These are phyloP conservation scores for Typha latifolia DNA, from an alignment of 176 grass and related monocot genomes.

Conservation along the genomic window DNA sequence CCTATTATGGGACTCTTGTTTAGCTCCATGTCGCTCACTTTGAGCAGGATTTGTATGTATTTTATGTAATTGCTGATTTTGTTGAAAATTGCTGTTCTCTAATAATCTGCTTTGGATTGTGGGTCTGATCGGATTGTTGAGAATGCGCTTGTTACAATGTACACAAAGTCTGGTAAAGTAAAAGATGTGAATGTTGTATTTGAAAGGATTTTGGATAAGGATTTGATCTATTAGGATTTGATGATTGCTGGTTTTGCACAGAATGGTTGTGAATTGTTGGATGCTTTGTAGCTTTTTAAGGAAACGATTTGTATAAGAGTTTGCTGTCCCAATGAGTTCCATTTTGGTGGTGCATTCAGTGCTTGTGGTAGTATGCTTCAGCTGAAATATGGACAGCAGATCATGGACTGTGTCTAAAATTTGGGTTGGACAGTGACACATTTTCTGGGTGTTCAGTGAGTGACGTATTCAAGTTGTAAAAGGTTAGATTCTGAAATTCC, in stretches of 20 bases:
- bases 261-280: slow-evolving; percentile 7
- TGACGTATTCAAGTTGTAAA: slow-evolving; percentile 23
- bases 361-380: slow-evolving; percentile 5
- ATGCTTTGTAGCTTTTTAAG: slow-evolving; percentile 12
- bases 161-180: slow-evolving; percentile 10
- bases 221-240: slow-evolving; percentile 18
- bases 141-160: slow-evolving; percentile 21
- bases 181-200: slow-evolving; percentile 8
- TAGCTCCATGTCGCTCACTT: too few species aligned
- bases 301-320: slow-evolving; percentile 2
- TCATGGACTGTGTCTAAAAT: slow-evolving; percentile 17
- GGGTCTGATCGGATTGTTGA: slow-evolving; percentile 5
- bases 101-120: neutral
- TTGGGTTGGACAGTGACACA: slow-evolving; percentile 9
- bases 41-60: too few species aligned
- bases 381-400: slow-evolving; percentile 1
- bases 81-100: too few species aligned
- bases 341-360: slow-evolving; percentile 24
- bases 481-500: slow-evolving; percentile 18
- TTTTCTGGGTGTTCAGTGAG: slow-evolving; percentile 27
- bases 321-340: slow-evolving; percentile 15
- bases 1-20: too few species aligned
- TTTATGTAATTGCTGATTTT: too few species aligned
- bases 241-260: slow-evolving; percentile 18
- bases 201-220: slow-evolving; percentile 16